Evolutionary conservation across 1,284 basidiomycete genomes (phyloP).

Genomic region (Malassezia sp.): DNA sequence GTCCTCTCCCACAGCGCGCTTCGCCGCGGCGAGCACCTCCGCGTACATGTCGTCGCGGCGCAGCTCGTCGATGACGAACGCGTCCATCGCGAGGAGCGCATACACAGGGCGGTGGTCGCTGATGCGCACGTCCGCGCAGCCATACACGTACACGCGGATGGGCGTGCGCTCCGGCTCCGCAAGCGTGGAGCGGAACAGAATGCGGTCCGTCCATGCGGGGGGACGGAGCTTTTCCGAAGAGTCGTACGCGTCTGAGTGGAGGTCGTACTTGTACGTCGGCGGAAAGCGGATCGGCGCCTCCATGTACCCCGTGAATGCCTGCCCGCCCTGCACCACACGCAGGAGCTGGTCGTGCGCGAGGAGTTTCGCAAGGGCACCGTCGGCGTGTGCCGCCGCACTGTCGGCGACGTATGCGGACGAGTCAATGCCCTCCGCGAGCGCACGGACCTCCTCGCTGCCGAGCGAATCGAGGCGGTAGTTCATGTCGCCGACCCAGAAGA

Average conservation of each 20-base stretch:
- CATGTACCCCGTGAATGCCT: constrained; percentile 68
- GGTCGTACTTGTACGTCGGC: constrained; percentile 79
- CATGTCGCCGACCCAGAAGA: constrained; percentile 84
- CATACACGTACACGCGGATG: constrained; percentile 20
- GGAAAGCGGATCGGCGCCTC: constrained; percentile 79
- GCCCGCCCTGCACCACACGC: constrained; percentile 15
- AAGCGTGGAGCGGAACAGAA: constrained; percentile 65
- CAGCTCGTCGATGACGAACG: constrained; percentile 64
- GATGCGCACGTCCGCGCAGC: constrained; percentile 38
- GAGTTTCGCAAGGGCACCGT: constrained; percentile 61
- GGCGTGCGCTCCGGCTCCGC: no score
- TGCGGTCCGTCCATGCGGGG: constrained; percentile 71
- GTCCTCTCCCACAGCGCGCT: no score
- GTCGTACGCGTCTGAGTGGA: constrained; percentile 69
- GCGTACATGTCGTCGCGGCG: constrained; percentile 63
- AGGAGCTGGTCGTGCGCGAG: constrained; percentile 58
- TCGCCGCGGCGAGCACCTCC: constrained; percentile 39
- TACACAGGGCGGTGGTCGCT: constrained; percentile 95
- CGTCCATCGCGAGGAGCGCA: constrained; percentile 64
- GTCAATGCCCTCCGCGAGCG: constrained; percentile 51
- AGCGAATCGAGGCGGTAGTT: constrained; percentile 81
- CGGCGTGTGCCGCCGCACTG: constrained; percentile 9
- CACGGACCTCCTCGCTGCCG: constrained; percentile 66
- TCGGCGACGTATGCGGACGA: neutral
- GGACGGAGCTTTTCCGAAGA: constrained; percentile 90